These are phyloP conservation scores for Xylariaceae sp. DNA, from an alignment of 2,329 filamentous ascomycete genomes.

Conservation along the genomic window DNA sequence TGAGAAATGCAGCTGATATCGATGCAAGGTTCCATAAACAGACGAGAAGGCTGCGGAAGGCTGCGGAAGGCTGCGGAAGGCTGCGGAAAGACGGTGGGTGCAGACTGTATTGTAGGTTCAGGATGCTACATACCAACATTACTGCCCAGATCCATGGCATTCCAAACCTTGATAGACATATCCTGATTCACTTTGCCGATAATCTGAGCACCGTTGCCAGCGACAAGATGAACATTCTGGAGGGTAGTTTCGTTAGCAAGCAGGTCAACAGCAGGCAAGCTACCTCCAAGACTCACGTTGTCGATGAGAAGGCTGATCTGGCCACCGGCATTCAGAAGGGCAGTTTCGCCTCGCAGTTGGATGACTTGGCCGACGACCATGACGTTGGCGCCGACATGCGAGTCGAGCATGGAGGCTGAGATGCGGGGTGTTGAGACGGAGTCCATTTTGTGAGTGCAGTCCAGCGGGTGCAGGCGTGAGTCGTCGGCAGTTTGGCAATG, in stretches of 20 bases:
- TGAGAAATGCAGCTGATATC: not conserved
- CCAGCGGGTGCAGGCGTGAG: not conserved
- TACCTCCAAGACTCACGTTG: conserved; percentile 47
- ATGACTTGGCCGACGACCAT: conserved; percentile 82
- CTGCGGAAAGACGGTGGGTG: not conserved
- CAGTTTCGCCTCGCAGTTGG: conserved; percentile 75
- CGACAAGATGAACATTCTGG: conserved; percentile 66
- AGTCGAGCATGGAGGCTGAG: conserved; percentile 72
- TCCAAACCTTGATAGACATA: conserved; percentile 66
- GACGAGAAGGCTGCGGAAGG: not conserved
- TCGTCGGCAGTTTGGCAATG: too few relatives aligned
- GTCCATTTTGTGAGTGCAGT: conserved; percentile 54
- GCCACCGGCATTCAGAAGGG: conserved; percentile 76
- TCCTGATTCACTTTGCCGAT: conserved; percentile 78
- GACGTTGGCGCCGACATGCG: conserved; percentile 70
- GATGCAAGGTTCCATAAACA: not conserved
- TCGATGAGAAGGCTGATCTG: conserved; percentile 71
- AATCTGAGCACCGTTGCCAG: conserved; percentile 69
- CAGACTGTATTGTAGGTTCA: not conserved
- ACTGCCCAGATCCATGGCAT: conserved; percentile 64
- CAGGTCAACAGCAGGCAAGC: not conserved
- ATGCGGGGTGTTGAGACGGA: conserved; percentile 73
- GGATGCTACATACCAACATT: conserved; percentile 57
- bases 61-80: not conserved
- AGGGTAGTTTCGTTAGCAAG: conserved; percentile 5